A percentile compares a stretch with the other conserved stretches of the same genome.
Evolutionary conservation across 495 filamentous ascomycete genomes (phyloP).

Genomic region (Xylaria sp.): DNA sequence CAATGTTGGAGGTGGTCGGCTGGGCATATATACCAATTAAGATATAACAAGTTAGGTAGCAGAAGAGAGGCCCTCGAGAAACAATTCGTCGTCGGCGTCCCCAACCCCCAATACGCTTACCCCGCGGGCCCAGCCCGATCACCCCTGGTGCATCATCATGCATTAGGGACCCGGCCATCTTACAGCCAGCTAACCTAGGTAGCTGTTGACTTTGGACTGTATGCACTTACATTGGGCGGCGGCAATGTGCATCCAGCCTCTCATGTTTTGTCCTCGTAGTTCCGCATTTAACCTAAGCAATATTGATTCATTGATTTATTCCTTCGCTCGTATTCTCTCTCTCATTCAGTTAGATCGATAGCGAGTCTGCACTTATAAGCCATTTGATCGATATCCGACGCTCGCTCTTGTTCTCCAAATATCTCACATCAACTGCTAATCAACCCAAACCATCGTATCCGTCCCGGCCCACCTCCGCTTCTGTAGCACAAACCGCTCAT

Average conservation of each 20-base stretch:
- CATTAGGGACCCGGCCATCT: background rate
- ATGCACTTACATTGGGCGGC: background rate
- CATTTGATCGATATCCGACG: background rate
- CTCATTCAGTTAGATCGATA: background rate
- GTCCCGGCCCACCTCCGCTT: background rate
- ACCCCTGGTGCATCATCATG: slow-evolving; percentile 11
- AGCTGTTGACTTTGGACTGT: slow-evolving; percentile 7
- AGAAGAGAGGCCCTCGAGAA: background rate
- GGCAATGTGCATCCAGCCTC: slow-evolving; percentile 11
- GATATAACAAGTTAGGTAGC: background rate
- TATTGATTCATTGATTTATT: too few relatives aligned
- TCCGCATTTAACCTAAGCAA: background rate
- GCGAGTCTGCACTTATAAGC: background rate
- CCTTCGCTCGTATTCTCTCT: too few relatives aligned
- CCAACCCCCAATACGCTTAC: slow-evolving; percentile 26
- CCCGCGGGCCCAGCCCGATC: slow-evolving; percentile 14
- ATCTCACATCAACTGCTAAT: background rate
- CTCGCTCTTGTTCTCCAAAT: background rate
- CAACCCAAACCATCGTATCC: background rate
- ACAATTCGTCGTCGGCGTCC: too few relatives aligned
- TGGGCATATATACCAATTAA: slow-evolving; percentile 14
- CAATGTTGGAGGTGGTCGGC: too few relatives aligned
- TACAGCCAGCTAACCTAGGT: too few relatives aligned
- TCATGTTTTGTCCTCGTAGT: background rate
- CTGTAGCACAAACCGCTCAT: background rate